Base-by-base conservation (phyloP, 2,329 filamentous ascomycete species). In the Alternaria gaisen region DNA sequence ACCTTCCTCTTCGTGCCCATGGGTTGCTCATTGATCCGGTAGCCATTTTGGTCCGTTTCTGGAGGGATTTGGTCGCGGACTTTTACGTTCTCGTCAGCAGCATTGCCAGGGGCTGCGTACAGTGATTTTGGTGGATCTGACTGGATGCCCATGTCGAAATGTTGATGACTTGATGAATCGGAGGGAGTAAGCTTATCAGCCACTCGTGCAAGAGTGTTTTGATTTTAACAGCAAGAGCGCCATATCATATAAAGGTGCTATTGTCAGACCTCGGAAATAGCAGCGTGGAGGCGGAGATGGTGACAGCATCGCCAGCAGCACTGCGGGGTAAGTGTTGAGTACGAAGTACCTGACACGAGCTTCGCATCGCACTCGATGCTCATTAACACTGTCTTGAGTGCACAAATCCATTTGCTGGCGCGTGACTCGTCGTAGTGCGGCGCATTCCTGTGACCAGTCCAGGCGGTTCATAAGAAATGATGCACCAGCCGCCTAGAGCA, bases 21-120 rank as follows among this genome's bases (percentile, higher is more conserved):
- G 18, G 80, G 80, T 59, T 81, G 73, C 52, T 82, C 81, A 9
- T 73, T 74, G 26, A 82, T 81, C 18, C 67, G 68, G 66, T 83
- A 83, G 46, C 81, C 81, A 66, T 73, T 53, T 32, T 77, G 71
- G 51, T 83, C 80, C 26, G 68, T 66, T 36, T 79, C 70, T 9
- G 80, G 80, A 24, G 75, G 66, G 30, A 67, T 66, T 42, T 68
- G 71, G 36, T 75, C 72, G n/a, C 72, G 64, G 38, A 74, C 47
- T 3, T 58, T 70, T 54, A 66, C 58, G 46, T 72, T 72, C 8
- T 73, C 58, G 36, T 75, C 69, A 24, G 65, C 59, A 20, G 72
- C 64, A 56, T 71, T 69, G 30, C 69, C 72, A 18, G 42, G 42
- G 10, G 62, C 56, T 41, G 66, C 61, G 52, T 66, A 64, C 16